Conservation (phyloP, 2,329 filamentous ascomycete genomes). For the Penicillium oxalicum region DNA sequence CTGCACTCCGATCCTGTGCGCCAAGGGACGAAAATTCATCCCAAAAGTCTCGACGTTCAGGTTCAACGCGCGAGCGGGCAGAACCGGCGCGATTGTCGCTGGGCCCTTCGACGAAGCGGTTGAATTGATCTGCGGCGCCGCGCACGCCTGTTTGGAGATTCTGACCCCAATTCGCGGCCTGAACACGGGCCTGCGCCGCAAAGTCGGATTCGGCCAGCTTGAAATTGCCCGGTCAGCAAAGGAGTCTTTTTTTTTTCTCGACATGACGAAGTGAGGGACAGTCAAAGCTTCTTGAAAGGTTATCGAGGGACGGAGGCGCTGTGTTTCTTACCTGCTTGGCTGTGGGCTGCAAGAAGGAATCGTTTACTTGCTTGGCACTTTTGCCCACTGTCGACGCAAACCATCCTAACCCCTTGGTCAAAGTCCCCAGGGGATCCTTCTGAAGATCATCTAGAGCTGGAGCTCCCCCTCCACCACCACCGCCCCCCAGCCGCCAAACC, state of each 20-base stretch:
- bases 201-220: conserved; percentile 77
- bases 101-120: conserved; percentile 74
- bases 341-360: conserved; percentile 86
- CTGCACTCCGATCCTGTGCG: conserved; percentile 16
- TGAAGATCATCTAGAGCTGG: conserved; percentile 83
- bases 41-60: conserved; percentile 79
- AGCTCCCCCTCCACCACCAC: conserved; percentile 36
- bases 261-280: no score
- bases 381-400: conserved; percentile 82
- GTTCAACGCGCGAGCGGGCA: conserved; percentile 43
- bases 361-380: conserved; percentile 85
- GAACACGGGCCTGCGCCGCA: conserved; percentile 61
- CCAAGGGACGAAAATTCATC: conserved; percentile 75
- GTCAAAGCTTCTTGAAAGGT: background rate
- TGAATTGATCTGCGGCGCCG: conserved; percentile 72
- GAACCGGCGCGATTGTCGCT: conserved; percentile 45
- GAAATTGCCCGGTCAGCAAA: background rate
- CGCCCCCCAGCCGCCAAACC: conserved; percentile 16
- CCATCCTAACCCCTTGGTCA: conserved; percentile 93
- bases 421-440: conserved; percentile 77
- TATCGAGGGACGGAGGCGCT: background rate
- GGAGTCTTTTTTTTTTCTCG: no score
- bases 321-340: conserved; percentile 64
- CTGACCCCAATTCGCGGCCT: conserved; percentile 51
- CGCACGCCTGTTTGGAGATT: conserved; percentile 62